Evolutionary conservation across 2,329 filamentous ascomycete genomes (phyloP), one percentile per base, ranked within the genome.

Genomic region (Trichoderma guizhouense): DNA sequence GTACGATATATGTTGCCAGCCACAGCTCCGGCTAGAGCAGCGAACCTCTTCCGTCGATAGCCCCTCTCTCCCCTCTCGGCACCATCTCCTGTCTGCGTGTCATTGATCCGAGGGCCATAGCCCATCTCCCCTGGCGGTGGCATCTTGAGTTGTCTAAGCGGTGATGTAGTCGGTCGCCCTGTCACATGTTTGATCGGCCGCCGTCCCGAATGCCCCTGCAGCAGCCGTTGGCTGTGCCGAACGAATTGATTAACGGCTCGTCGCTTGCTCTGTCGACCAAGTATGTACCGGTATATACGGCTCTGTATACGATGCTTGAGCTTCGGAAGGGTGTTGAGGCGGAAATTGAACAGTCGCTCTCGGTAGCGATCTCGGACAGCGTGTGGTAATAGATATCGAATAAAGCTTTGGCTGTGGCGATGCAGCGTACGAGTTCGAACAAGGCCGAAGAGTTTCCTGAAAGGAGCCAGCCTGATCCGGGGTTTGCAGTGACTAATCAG

Each of bases 41-140:
- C 93, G 57, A 98, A 84, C 84, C 92, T 97, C 81, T 88, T 92
- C 76, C 95, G 87, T 75, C 93, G 86, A n/a, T 89, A 87, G 1
- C 94, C 94, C 43, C 88, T 86, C 82, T 94, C 88, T 21, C 84
- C 82, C 47, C 80, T 72, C 47, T 77, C 76, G 6, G 72, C 73
- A 72, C 77, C 77, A 53, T 77, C 72, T 32, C 55, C 66, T n/a
- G 55, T 14, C 30, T 73, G 70, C 6, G 76, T 74, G 64, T 81
- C 71, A 75, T 79, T 75, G 7, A 74, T 64, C 53, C 74, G 73
- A 26, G 76, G 75, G 58, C 78, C 74, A 77, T 82, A 78, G 70
- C 76, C 76, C 39, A 74, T 71, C 57, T 71, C 76, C 72, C 71
- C 75, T 63, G 71, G 72, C 34, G 75, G 73, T 32, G 78, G 77